Percentiles rank a stretch among this genome's conserved stretches.
Evolutionary conservation across 495 filamentous ascomycete genomes (phyloP).

Genomic region (Penicillium roqueforti): DNA sequence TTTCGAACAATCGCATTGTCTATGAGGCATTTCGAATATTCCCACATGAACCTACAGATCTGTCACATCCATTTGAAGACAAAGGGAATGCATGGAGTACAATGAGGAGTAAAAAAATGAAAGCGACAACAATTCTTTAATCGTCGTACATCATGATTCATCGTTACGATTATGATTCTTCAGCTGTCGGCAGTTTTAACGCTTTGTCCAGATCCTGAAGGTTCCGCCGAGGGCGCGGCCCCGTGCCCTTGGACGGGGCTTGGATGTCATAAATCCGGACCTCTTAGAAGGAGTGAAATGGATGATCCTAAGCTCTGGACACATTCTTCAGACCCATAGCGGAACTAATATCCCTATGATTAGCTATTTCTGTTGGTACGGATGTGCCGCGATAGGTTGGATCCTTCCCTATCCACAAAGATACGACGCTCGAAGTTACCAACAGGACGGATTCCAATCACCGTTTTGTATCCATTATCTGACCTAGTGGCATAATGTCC

Average conservation of each 20-base stretch:
- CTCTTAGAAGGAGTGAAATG: neutral
- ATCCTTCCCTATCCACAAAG: neutral
- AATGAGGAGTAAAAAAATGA: too few relatives aligned
- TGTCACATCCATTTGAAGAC: neutral
- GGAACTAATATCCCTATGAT: neutral
- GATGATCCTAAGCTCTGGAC: neutral
- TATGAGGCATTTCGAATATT: neutral
- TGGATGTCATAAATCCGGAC: neutral
- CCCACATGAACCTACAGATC: neutral
- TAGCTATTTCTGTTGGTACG: neutral
- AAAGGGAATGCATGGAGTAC: neutral
- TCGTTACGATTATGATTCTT: neutral
- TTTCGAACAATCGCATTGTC: slow-evolving; percentile 1
- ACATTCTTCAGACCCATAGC: neutral
- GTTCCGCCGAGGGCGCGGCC: slow-evolving; percentile 1
- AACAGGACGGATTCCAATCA: slow-evolving; percentile 7
- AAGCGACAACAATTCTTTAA: neutral
- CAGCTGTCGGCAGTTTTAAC: neutral
- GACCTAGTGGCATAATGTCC: neutral
- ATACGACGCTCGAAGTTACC: neutral
- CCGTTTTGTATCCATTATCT: neutral
- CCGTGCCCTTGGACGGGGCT: slow-evolving; percentile 1
- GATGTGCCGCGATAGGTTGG: slow-evolving; percentile 1
- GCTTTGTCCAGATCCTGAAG: neutral
- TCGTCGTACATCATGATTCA: neutral